A percentile compares a stretch with the other conserved stretches of the same genome.
Conservation (phyloP, 257 asterid genomes). For the Solanum chilense region DNA sequence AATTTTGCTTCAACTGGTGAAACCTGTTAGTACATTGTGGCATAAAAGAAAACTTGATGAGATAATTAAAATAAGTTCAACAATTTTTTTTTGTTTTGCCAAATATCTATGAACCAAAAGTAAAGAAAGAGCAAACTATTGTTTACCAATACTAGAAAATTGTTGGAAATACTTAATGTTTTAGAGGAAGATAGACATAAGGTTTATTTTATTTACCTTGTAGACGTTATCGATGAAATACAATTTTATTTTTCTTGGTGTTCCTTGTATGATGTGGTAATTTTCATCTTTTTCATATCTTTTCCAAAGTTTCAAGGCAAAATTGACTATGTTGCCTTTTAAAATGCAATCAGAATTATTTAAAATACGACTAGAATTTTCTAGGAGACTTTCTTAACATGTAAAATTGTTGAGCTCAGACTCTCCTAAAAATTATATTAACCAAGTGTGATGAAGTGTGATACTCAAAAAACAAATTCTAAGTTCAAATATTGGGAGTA, state of each 20-base stretch:
- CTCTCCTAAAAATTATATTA: too few species aligned
- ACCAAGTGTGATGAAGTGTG: too few species aligned
- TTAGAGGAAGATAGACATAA: background rate
- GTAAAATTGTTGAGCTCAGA: too few species aligned
- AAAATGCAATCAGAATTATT: too few species aligned
- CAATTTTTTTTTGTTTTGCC: background rate
- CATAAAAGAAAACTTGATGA: background rate
- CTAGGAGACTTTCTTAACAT: too few species aligned
- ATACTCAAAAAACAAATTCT: too few species aligned
- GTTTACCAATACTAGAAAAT: background rate
- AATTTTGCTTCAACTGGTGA: too few species aligned
- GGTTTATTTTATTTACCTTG: background rate
- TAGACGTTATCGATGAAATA: background rate
- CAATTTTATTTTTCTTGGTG: too few species aligned
- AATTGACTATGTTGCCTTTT: background rate
- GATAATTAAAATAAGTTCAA: background rate
- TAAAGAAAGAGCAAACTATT: background rate
- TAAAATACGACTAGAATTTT: too few species aligned
- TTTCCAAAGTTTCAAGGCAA: background rate
- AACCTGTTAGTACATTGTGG: background rate
- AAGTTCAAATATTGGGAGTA: too few species aligned
- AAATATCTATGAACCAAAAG: background rate
- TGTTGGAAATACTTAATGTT: background rate
- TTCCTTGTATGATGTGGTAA: too few species aligned
- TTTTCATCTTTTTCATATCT: background rate